Evolutionary conservation across 2,329 filamentous ascomycete genomes (phyloP), one percentile per base, ranked within the genome.

Genomic region (Fonsecaea nubica): DNA sequence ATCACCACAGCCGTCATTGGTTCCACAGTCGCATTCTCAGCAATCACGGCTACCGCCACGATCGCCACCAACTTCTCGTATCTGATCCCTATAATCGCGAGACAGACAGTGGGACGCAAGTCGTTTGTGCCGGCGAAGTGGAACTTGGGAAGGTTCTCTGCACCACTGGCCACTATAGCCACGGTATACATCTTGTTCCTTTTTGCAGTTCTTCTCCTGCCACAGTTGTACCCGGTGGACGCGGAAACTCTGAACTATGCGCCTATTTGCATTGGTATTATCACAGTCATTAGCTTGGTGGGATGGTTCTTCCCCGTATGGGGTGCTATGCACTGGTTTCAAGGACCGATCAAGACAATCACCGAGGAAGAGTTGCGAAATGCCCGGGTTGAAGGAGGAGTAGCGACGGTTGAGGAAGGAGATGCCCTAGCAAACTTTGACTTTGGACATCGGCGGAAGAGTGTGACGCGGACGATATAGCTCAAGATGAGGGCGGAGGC

Each of bases 21-120:
- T 9, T 77, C 74, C 1, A 66, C 71, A 0, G 78, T 80, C 2
- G 78, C 78, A 1, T 79, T 80, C 64, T 73, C 67, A 2, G 78
- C 78, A 18, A 77, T 80, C 33, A 79, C 76, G 4, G 78, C 78
- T 3, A 76, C 77, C 0, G 77, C 77, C 4, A 79, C 78, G 1
- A 77, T 80, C 54, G 74, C 76, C 6, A 78, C 77, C 1, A 80
- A 80, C 52, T 72, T 79, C 42, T 76, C 74, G 2, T 80, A 80
- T 58, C 72, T 79, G 18, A 76, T 80, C 54, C 78, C 78, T 1
- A 80, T 80, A 50, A 65, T 77, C 0, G 78, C 79, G 3, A 71
- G 79, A 15, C 76, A 80, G 21, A 80, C 77, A 0, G 73, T 80
- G 15, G 79, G 78, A 1, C 71, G 74, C 18, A 72, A 75, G 12